phyloP scores from a whole-genome alignment of 106 monocot species.

The Dactylorhiza incarnata region DNA sequence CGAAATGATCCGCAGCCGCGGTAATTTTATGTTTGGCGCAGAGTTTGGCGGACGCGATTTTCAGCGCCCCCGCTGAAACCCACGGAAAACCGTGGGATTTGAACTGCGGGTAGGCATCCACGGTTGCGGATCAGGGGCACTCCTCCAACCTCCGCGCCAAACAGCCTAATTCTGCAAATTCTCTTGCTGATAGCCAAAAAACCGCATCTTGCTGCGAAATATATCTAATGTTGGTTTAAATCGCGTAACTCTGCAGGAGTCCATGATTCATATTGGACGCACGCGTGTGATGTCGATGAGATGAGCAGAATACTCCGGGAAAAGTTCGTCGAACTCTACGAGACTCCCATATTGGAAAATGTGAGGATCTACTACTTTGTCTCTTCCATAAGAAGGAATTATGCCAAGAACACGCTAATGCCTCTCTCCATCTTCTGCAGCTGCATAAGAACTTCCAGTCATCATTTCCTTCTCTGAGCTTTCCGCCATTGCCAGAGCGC shows the following conservation, averaged over 20 bases:
- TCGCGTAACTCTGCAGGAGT: constrained; percentile 53
- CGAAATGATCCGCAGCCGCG: no score
- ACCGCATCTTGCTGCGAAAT: neutral
- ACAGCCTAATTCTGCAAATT: neutral
- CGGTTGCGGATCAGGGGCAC: no score
- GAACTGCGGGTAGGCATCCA: no score
- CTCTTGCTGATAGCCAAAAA: neutral
- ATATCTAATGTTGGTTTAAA: neutral
- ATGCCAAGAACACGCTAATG: neutral
- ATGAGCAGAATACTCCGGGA: constrained; percentile 85
- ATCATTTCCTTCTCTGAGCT: constrained; percentile 57
- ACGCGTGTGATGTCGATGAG: constrained; percentile 85
- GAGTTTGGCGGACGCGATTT: no score
- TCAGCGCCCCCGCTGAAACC: no score
- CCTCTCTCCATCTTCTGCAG: constrained; percentile 28
- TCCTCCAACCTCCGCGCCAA: no score
- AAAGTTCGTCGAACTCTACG: constrained; percentile 92
- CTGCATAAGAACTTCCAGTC: constrained; percentile 55
- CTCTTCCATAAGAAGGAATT: neutral
- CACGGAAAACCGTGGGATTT: no score
- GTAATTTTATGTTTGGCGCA: no score
- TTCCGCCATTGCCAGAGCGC: constrained; percentile 73
- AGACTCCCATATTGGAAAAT: constrained; percentile 81
- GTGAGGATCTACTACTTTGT: constrained; percentile 22
- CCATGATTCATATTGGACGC: constrained; percentile 96